These are phyloP conservation scores for Verticillium isaacii DNA, from an alignment of 2,329 filamentous ascomycete genomes.

Conservation along the genomic window DNA sequence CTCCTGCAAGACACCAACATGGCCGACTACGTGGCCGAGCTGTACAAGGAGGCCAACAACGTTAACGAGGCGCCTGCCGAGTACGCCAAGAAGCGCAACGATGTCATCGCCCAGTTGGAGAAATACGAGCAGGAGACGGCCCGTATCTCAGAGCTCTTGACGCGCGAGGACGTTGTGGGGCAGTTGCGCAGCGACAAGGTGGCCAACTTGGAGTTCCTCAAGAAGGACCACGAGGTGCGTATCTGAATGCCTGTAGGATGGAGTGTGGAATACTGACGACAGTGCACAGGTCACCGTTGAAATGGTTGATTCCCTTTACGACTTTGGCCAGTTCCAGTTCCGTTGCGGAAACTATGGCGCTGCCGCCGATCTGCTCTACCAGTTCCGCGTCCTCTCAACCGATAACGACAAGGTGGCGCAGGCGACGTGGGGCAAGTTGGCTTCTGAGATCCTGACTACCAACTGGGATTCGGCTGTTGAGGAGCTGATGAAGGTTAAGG, in stretches of 20 bases:
- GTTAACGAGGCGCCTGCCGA: conserved; percentile 74
- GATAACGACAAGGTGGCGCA: conserved; percentile 97
- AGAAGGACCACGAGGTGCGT: conserved; percentile 87
- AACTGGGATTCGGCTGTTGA: conserved; percentile 95
- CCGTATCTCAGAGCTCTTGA: conserved; percentile 83
- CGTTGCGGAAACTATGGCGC: conserved; percentile 91
- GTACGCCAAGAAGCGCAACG: conserved; percentile 83
- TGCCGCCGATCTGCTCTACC: conserved; percentile 89
- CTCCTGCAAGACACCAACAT: conserved; percentile 97
- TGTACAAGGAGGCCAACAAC: conserved; percentile 86
- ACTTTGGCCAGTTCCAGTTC: conserved; percentile 97
- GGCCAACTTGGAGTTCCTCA: conserved; percentile 96
- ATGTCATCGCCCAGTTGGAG: conserved; percentile 78
- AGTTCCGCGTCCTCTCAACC: conserved; percentile 95
- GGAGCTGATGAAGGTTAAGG: conserved; percentile 84
- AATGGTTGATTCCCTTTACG: conserved; percentile 93
- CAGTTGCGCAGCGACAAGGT: conserved; percentile 95
- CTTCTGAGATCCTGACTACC: conserved; percentile 88
- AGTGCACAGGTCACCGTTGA: conserved; percentile 69
- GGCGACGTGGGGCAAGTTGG: conserved; percentile 97
- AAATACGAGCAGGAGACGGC: conserved; percentile 81
- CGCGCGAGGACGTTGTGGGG: conserved; percentile 83
- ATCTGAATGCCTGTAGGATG: neutral
- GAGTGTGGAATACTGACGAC: conserved; percentile 8
- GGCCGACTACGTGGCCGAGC: conserved; percentile 92